phyloP scores from a whole-genome alignment of 768 basidiomycete genomes.

The Amanita molliuscula region DNA sequence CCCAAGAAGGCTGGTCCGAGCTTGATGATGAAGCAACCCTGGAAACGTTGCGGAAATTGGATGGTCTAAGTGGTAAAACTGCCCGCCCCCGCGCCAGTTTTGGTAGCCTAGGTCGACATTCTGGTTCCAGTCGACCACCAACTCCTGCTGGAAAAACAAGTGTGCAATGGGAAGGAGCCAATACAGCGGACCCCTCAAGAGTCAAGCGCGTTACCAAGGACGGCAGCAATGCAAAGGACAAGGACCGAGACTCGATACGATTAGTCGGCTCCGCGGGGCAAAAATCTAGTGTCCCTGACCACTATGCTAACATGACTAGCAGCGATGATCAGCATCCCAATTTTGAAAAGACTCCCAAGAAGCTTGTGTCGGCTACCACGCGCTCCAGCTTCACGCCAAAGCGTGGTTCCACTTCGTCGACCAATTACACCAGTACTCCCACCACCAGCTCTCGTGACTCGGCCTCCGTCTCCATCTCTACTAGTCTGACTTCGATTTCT shows the following conservation, averaged over 20 bases:
- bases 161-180: constrained; percentile 71
- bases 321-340: constrained; percentile 46
- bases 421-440: constrained; percentile 72
- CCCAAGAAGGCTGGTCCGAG: constrained; percentile 84
- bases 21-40: constrained; percentile 84
- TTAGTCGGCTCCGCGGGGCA: constrained; percentile 23
- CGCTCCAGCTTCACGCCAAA: constrained; percentile 77
- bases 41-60: constrained; percentile 86
- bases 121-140: constrained; percentile 57
- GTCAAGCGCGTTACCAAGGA: constrained; percentile 19
- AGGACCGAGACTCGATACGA: constrained; percentile 24
- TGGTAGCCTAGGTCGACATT: constrained; percentile 57
- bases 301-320: constrained; percentile 33
- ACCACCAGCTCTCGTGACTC: constrained; percentile 82
- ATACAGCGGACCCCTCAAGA: constrained; percentile 27
- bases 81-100: constrained; percentile 72
- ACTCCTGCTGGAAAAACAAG: constrained; percentile 60
- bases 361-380: constrained; percentile 40
- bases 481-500: constrained; percentile 71
- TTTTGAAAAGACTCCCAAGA: constrained; percentile 62
- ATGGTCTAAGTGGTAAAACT: constrained; percentile 73
- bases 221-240: constrained; percentile 31
- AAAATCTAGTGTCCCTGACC: constrained; percentile 30
- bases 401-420: constrained; percentile 83
- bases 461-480: constrained; percentile 67